Conservation (phyloP, 208 protist species). For the Trichomonas tenax region DNA sequence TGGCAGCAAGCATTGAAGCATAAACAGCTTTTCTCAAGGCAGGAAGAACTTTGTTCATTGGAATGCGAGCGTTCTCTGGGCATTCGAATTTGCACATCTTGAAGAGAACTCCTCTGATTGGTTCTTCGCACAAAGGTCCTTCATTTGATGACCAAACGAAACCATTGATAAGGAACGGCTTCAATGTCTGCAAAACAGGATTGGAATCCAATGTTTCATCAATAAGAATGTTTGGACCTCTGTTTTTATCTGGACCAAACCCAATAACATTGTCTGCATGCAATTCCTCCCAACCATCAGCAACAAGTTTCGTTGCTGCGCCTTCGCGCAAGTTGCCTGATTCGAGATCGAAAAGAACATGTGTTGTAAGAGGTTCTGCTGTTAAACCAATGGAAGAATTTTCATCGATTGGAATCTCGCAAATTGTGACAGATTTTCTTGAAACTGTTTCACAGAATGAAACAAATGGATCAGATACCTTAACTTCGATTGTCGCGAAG, state of each 20-base stretch:
- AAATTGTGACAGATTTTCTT: conserved; percentile 35
- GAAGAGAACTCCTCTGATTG: conserved; percentile 69
- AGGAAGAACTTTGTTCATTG: conserved; percentile 48
- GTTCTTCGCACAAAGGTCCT: conserved; percentile 91
- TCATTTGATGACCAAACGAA: conserved; percentile 71
- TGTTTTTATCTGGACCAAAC: conserved; percentile 56
- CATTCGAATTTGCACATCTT: conserved; percentile 9
- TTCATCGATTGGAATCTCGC: background rate
- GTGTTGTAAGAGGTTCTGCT: background rate
- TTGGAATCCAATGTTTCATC: conserved; percentile 71
- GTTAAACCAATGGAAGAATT: background rate
- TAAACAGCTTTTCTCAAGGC: conserved; percentile 71
- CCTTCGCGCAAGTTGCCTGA: background rate
- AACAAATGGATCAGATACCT: conserved; percentile 82
- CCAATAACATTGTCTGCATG: conserved; percentile 72
- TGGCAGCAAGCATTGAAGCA: conserved; percentile 73
- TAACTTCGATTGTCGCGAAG: conserved; percentile 71
- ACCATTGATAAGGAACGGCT: conserved; percentile 26
- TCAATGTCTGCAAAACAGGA: background rate
- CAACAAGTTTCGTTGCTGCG: background rate
- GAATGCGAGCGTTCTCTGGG: background rate
- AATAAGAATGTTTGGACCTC: conserved; percentile 78
- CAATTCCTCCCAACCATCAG: conserved; percentile 69
- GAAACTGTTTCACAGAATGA: conserved; percentile 90
- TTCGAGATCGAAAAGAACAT: background rate